Percentiles rank a stretch among this genome's conserved stretches.
These are phyloP conservation scores for Schizosaccharomyces octosporus DNA, from an alignment of 805 yeast species.

Conservation along the genomic window DNA sequence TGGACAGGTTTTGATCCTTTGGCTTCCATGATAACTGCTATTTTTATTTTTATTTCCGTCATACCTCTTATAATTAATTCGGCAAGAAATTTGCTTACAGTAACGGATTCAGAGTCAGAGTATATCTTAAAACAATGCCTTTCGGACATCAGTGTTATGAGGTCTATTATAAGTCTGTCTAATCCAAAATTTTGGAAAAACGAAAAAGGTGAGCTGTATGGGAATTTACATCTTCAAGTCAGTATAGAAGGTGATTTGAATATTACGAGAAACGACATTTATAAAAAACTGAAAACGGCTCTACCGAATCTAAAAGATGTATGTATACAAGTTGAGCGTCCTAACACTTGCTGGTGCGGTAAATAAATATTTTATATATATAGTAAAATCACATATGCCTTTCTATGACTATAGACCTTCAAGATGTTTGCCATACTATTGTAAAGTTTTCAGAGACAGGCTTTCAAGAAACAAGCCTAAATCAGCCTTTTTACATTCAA, in stretches of 20 bases:
- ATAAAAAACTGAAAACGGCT: slow-evolving; percentile 20
- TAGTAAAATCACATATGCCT: too few relatives aligned
- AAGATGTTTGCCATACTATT: neutral
- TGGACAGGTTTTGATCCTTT: slow-evolving; percentile 77
- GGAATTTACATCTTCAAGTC: slow-evolving; percentile 64
- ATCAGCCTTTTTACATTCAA: slow-evolving; percentile 74
- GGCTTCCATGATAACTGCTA: slow-evolving; percentile 70
- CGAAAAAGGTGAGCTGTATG: slow-evolving; percentile 24
- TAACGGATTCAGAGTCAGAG: slow-evolving; percentile 36
- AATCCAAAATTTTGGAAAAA: slow-evolving; percentile 84
- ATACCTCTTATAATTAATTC: slow-evolving; percentile 66
- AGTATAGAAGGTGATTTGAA: slow-evolving; percentile 38
- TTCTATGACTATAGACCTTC: too few relatives aligned
- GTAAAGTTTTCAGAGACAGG: slow-evolving; percentile 12
- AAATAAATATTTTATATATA: neutral
- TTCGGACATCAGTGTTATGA: slow-evolving; percentile 30
- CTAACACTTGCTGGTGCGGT: neutral
- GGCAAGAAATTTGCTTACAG: slow-evolving; percentile 43
- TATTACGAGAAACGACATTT: slow-evolving; percentile 34
- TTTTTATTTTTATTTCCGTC: slow-evolving; percentile 56
- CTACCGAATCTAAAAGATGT: slow-evolving; percentile 5
- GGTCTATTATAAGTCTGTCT: slow-evolving; percentile 65
- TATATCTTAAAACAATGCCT: slow-evolving; percentile 35
- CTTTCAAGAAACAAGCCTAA: slow-evolving; percentile 66
- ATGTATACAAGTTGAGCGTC: slow-evolving; percentile 7